Evolutionary conservation across 2,329 filamentous ascomycete species (phyloP).

Genomic region (Zopfia rhizophila): DNA sequence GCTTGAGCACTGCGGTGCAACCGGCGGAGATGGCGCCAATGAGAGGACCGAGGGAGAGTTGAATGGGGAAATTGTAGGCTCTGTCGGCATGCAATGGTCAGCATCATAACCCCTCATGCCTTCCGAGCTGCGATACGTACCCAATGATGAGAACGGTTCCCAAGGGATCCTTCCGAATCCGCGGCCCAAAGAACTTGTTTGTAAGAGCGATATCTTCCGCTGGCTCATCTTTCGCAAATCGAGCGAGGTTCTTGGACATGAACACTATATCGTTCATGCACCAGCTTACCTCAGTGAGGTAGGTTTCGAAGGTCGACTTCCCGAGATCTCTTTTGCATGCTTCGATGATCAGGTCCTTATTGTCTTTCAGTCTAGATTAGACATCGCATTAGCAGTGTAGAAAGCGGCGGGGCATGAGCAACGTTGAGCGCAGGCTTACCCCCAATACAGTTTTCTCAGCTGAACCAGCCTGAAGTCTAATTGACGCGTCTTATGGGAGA

Average conservation of each 20-base stretch:
- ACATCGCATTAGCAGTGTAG: conserved; percentile 17
- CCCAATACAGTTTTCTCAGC: conserved; percentile 96
- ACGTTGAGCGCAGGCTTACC: conserved; percentile 59
- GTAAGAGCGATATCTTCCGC: conserved; percentile 74
- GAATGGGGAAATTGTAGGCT: conserved; percentile 93
- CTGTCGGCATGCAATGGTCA: conserved; percentile 47
- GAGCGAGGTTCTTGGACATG: conserved; percentile 78
- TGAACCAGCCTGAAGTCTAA: conserved; percentile 84
- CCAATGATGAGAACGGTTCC: conserved; percentile 87
- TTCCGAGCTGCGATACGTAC: conserved; percentile 47
- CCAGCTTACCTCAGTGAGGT: conserved; percentile 80
- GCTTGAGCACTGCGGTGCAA: conserved; percentile 90
- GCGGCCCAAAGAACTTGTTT: conserved; percentile 76
- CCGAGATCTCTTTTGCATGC: conserved; percentile 81
- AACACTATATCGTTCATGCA: conserved; percentile 83
- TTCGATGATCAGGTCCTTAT: conserved; percentile 75
- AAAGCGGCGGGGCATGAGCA: background rate
- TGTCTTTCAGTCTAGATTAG: conserved; percentile 72
- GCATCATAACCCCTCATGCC: background rate
- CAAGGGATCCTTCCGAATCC: conserved; percentile 86
- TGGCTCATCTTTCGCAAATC: conserved; percentile 85
- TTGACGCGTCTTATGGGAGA: conserved; percentile 81
- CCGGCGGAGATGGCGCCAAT: conserved; percentile 93
- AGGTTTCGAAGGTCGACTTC: conserved; percentile 80
- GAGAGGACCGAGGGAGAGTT: conserved; percentile 80